Percentiles rank a stretch among this genome's conserved stretches.
Conservation (phyloP, 805 yeast species). For the Diddensiella caesifluorescens region DNA sequence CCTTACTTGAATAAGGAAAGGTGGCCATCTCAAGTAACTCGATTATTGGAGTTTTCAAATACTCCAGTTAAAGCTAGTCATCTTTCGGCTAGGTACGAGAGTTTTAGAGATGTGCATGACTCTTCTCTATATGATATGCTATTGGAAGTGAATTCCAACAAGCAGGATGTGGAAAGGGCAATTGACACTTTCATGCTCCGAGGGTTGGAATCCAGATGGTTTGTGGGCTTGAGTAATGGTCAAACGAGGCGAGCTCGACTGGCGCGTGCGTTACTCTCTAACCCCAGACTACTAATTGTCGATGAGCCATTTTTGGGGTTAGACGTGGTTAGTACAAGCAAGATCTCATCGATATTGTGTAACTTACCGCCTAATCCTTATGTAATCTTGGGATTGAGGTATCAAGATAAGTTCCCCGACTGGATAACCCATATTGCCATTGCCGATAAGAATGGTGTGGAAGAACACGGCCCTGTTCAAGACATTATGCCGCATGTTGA, state of each 20-base stretch:
- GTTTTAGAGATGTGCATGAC: slow-evolving; percentile 79
- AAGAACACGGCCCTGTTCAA: slow-evolving; percentile 42
- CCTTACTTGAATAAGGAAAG: slow-evolving; percentile 44
- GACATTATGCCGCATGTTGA: slow-evolving; percentile 27
- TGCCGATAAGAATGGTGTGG: slow-evolving; percentile 52
- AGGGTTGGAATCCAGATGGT: slow-evolving; percentile 65
- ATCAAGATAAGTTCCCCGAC: slow-evolving; percentile 67
- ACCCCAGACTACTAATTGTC: slow-evolving; percentile 62
- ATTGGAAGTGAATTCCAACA: slow-evolving; percentile 47
- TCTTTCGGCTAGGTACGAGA: slow-evolving; percentile 84
- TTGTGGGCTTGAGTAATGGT: slow-evolving; percentile 86
- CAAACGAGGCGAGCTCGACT: slow-evolving; percentile 87
- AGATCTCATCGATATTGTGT: slow-evolving; percentile 52
- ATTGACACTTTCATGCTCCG: slow-evolving; percentile 48
- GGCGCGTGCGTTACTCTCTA: slow-evolving; percentile 62
- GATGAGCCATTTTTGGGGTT: slow-evolving; percentile 94
- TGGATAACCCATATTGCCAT: slow-evolving; percentile 76
- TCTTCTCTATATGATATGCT: slow-evolving; percentile 59
- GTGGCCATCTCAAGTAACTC: slow-evolving; percentile 44
- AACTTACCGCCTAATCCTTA: slow-evolving; percentile 44
- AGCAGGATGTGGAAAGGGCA: slow-evolving; percentile 38
- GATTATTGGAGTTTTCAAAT: slow-evolving; percentile 44
- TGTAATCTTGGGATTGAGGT: slow-evolving; percentile 68
- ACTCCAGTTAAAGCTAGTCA: slow-evolving; percentile 50
- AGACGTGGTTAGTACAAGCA: slow-evolving; percentile 64